Evolutionary conservation across 768 basidiomycete genomes (phyloP).

Genomic region (Mycena crocata): DNA sequence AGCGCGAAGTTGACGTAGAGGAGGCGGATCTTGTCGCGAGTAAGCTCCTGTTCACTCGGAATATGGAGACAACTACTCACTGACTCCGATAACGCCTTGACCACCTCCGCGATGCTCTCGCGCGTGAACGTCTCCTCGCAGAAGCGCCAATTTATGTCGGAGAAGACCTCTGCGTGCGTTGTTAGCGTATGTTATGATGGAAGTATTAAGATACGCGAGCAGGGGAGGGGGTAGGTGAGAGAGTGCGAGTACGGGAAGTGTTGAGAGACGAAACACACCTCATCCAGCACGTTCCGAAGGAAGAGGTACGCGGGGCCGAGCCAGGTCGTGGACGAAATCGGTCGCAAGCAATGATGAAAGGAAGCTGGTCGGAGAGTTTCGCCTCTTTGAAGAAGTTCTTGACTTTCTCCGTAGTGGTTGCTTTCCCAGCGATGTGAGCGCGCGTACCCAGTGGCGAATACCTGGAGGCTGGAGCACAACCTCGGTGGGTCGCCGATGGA

Average conservation of each 20-base stretch:
- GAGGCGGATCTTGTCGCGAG: conserved; percentile 75
- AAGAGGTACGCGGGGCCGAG: conserved; percentile 92
- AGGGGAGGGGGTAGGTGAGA: too few species aligned
- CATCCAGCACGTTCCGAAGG: conserved; percentile 89
- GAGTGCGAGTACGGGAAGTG: too few species aligned
- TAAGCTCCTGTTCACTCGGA: too few species aligned
- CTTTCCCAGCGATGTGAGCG: conserved; percentile 96
- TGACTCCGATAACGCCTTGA: conserved; percentile 86
- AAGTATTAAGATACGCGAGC: too few species aligned
- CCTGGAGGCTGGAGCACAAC: too few species aligned
- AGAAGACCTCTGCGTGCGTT: conserved; percentile 94
- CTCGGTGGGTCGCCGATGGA: too few species aligned
- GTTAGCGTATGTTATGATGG: too few species aligned
- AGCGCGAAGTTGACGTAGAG: conserved; percentile 99
- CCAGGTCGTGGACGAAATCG: conserved; percentile 99
- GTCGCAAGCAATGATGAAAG: conserved; percentile 99
- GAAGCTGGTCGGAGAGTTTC: conserved; percentile 94
- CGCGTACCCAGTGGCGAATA: too few species aligned
- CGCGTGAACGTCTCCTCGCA: conserved; percentile 98
- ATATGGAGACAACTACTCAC: too few species aligned
- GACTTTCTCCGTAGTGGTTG: conserved; percentile 98
- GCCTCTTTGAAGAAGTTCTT: conserved; percentile 99
- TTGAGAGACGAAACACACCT: conserved; percentile 81
- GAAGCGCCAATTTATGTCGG: conserved; percentile 95
- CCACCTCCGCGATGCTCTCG: conserved; percentile 90